Evolutionary conservation across 2,329 filamentous ascomycete species (phyloP), one percentile per base, ranked within the genome.

Genomic region (Penicillium oxalicum): DNA sequence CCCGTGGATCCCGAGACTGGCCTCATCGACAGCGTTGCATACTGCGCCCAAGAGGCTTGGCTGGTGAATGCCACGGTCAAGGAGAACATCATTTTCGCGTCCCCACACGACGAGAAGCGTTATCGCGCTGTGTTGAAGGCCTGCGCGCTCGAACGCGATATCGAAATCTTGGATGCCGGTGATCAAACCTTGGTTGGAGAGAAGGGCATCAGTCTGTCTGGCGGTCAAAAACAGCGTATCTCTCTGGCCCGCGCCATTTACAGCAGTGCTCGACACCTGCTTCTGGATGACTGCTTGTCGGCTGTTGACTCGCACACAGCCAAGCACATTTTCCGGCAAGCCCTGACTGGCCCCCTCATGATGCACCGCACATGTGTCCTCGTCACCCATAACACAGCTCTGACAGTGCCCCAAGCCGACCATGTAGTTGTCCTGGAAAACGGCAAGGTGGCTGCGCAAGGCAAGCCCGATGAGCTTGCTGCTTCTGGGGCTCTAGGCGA

Each of bases 211-310:
- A 91, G 91, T 12, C 80, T 98, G 11, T 98, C 93, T 5, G 93
- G 93, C 55, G 93, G 93, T 5, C 93, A 98, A 71, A 97, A 97
- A 71, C 93, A 98, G 70, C 85, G 93, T 50, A 97, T 98, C 44
- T 96, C 91, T 11, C 79, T 98, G 39, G 93, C 93, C n/a, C 84
- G 93, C 57, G 93, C 93, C 1, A 78, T 98, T n/a, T 98, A 98
- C 71, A 95, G 89, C 56, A 91, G 89, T 69, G 94, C 91, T 5
- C 86, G 85, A 45, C 91, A 97, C 67, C 73, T 98, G 12, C 79
- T 98, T 9, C 78, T 98, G 43, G 93, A 98, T 63, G 93, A 98
- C 68, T 95, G 94, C 55, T 78, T 98, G 38, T 96, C 91, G 64
- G 93, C 93, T 27, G 93, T 98, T 32, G 93, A 98, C 68, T 94